A percentile compares a stretch with the other conserved stretches of the same genome.
Evolutionary conservation across 2,329 filamentous ascomycete genomes (phyloP).

Genomic region (Monilinia aucupariae): DNA sequence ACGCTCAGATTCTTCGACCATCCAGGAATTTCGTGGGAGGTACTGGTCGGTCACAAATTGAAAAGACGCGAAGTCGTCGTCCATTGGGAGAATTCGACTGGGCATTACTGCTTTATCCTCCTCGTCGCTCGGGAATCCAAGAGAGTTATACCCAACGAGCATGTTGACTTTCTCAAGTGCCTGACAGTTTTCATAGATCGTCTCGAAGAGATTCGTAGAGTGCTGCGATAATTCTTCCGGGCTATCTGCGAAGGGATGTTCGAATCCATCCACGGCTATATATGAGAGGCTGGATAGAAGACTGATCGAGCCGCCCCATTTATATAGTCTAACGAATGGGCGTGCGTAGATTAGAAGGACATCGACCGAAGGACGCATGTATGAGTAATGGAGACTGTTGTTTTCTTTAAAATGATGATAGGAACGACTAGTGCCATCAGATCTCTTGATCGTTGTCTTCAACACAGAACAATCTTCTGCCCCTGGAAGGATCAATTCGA

Average conservation of each 20-base stretch:
- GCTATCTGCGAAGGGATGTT: neutral
- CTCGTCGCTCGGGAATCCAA: neutral
- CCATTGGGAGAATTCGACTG: neutral
- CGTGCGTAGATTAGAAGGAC: neutral
- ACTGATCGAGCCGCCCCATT: neutral
- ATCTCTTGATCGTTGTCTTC: neutral
- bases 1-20: neutral
- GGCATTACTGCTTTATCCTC: no score
- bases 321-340: neutral
- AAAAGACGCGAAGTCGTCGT: neutral
- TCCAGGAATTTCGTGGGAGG: neutral
- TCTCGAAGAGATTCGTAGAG: neutral
- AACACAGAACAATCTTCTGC: rapidly evolving
- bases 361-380: neutral
- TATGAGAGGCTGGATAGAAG: neutral
- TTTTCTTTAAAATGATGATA: neutral
- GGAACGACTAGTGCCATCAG: neutral
- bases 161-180: neutral
- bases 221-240: no score
- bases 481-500: neutral
- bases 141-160: neutral
- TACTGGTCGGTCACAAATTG: neutral
- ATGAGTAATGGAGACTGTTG: neutral
- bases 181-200: neutral
- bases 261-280: neutral